Percentiles rank a stretch among this genome's conserved stretches.
phyloP scores from a whole-genome alignment of 768 basidiomycete species.

The Tricholoma matsutake region DNA sequence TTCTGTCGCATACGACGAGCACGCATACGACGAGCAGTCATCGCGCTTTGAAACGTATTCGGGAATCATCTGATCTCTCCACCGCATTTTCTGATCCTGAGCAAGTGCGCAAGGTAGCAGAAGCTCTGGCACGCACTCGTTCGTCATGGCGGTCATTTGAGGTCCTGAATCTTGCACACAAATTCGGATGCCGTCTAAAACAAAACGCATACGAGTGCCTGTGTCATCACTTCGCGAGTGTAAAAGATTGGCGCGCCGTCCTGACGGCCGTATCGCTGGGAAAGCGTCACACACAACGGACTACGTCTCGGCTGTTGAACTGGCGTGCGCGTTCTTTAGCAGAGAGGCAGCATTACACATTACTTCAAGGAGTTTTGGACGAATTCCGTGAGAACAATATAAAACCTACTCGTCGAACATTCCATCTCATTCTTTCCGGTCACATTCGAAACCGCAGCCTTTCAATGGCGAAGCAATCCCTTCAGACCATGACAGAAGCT shows the following conservation, averaged over 20 bases:
- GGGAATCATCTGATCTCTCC: conserved; percentile 17
- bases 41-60: conserved; percentile 11
- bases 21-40: conserved; percentile 1
- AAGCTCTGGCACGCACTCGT: conserved; percentile 29
- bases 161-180: conserved; percentile 45
- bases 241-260: conserved; percentile 49
- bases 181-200: conserved; percentile 47
- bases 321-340: conserved; percentile 64
- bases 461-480: conserved; percentile 45
- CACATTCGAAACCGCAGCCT: conserved; percentile 70
- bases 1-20: conserved; percentile 6
- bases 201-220: conserved; percentile 58
- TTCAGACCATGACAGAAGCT: conserved; percentile 55
- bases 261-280: conserved; percentile 47
- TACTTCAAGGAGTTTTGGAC: conserved; percentile 42
- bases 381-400: conserved; percentile 48
- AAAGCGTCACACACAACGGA: conserved; percentile 43
- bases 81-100: conserved; percentile 31
- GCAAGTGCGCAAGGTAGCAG: conserved; percentile 28
- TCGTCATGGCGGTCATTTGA: conserved; percentile 40
- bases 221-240: conserved; percentile 44
- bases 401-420: conserved; percentile 58
- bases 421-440: conserved; percentile 63
- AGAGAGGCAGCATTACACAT: conserved; percentile 48
- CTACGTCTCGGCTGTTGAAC: conserved; percentile 59